Evolutionary conservation across 768 basidiomycete species (phyloP).

Genomic region (Termitomyces sp.): DNA sequence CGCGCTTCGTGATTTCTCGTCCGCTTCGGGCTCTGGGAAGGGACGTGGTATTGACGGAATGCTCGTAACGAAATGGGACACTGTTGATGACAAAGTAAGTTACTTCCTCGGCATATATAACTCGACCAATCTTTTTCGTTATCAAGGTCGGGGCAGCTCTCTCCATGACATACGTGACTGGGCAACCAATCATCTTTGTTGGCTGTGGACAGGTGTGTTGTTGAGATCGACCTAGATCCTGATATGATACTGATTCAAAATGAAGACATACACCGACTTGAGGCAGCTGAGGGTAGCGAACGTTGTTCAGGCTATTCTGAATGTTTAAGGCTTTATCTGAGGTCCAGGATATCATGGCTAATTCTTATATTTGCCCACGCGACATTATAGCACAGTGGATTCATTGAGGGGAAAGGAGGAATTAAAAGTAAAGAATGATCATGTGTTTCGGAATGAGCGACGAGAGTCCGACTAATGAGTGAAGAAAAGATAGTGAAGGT

Average conservation of each 20-base stretch:
- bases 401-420: background rate
- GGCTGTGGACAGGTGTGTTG: slow-evolving; percentile 85
- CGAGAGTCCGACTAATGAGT: background rate
- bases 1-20: slow-evolving; percentile 87
- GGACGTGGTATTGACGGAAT: slow-evolving; percentile 97
- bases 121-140: background rate
- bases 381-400: background rate
- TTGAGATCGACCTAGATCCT: background rate
- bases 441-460: too few species aligned
- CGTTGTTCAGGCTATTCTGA: slow-evolving; percentile 89
- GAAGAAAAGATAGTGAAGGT: background rate
- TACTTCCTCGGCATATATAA: background rate
- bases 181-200: slow-evolving; percentile 97
- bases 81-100: slow-evolving; percentile 90
- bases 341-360: background rate
- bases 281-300: slow-evolving; percentile 86
- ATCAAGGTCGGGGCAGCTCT: slow-evolving; percentile 91
- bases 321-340: slow-evolving; percentile 39
- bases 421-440: too few species aligned
- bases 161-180: slow-evolving; percentile 99
- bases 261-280: slow-evolving; percentile 93
- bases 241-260: background rate
- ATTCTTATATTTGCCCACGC: background rate
- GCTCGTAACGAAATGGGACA: slow-evolving; percentile 99
- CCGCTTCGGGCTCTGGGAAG: slow-evolving; percentile 57